Percentiles rank a stretch among this genome's conserved stretches.
Evolutionary conservation across 352 stramenopile genomes (phyloP).

Genomic region (Stephanocyclus meneghinianus): DNA sequence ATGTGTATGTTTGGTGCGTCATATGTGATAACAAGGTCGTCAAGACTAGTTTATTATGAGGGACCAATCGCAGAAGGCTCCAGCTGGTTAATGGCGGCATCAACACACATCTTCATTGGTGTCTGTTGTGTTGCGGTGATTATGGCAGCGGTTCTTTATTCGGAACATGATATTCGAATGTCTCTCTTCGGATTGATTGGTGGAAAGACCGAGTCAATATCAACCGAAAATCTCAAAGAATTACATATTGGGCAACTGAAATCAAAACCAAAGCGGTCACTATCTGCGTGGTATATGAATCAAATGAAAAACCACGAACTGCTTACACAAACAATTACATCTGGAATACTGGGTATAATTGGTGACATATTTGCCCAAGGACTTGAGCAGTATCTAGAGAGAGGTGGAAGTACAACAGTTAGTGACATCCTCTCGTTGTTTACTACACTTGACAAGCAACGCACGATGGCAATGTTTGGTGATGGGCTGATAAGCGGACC

Average conservation of each 20-base stretch:
- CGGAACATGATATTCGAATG: conserved; percentile 9
- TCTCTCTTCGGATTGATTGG: neutral
- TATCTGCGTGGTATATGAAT: conserved; percentile 44
- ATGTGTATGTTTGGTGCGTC: conserved; percentile 56
- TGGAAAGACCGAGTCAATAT: neutral
- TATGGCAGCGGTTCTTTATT: conserved; percentile 18
- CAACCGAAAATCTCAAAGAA: neutral
- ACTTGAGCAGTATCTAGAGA: conserved; percentile 27
- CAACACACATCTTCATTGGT: conserved; percentile 58
- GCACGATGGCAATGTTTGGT: conserved; percentile 44
- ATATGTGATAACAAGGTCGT: conserved; percentile 46
- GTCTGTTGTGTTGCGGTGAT: conserved; percentile 45
- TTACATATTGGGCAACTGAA: neutral
- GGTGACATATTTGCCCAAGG: conserved; percentile 47
- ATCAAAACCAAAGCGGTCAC: neutral
- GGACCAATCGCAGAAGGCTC: conserved; percentile 33
- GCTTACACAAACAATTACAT: conserved; percentile 45
- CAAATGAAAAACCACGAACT: conserved; percentile 46
- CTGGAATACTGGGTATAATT: conserved; percentile 29
- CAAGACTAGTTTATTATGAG: conserved; percentile 20
- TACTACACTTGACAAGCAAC: conserved; percentile 31
- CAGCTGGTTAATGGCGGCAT: conserved; percentile 58
- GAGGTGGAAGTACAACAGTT: neutral
- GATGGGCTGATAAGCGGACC: conserved; percentile 45
- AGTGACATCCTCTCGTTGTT: neutral